These are phyloP conservation scores for Talaromyces funiculosus DNA, from an alignment of 2,329 filamentous ascomycete species.

Conservation along the genomic window DNA sequence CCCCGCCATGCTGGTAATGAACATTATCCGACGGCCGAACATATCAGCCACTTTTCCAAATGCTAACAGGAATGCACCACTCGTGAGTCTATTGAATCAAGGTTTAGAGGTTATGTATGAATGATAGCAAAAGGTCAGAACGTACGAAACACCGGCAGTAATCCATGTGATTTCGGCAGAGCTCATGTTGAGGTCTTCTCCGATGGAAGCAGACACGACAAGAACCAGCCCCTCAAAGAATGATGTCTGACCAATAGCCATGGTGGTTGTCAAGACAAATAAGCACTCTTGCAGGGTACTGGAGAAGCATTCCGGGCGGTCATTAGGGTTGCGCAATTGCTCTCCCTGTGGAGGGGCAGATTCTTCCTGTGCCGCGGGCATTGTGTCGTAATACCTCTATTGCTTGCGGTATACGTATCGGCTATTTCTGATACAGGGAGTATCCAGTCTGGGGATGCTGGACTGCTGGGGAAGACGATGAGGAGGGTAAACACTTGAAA, in stretches of 20 bases:
- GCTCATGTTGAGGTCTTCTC: slow-evolving; percentile 55
- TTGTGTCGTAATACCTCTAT: not conserved
- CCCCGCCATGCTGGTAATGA: slow-evolving; percentile 55
- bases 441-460: not conserved
- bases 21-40: slow-evolving; percentile 57
- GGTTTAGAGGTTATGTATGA: not conserved
- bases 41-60: slow-evolving; percentile 62
- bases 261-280: slow-evolving; percentile 61
- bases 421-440: not conserved
- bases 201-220: slow-evolving; percentile 59
- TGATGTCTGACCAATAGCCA: slow-evolving; percentile 59
- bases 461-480: not conserved
- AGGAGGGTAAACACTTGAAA: not conserved
- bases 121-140: slow-evolving; percentile 9
- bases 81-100: slow-evolving; percentile 46
- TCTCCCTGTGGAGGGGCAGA: not conserved
- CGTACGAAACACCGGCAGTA: slow-evolving; percentile 53
- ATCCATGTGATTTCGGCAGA: slow-evolving; percentile 65
- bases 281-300: slow-evolving; percentile 58
- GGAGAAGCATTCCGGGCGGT: slow-evolving; percentile 48
- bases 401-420: not conserved
- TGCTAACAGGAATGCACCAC: slow-evolving; percentile 60
- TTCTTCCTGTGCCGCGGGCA: not conserved
- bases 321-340: slow-evolving; percentile 6
- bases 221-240: slow-evolving; percentile 56